These are phyloP conservation scores for Globisporangium cylindrosporum DNA, from an alignment of 352 stramenopile genomes.

Conservation along the genomic window DNA sequence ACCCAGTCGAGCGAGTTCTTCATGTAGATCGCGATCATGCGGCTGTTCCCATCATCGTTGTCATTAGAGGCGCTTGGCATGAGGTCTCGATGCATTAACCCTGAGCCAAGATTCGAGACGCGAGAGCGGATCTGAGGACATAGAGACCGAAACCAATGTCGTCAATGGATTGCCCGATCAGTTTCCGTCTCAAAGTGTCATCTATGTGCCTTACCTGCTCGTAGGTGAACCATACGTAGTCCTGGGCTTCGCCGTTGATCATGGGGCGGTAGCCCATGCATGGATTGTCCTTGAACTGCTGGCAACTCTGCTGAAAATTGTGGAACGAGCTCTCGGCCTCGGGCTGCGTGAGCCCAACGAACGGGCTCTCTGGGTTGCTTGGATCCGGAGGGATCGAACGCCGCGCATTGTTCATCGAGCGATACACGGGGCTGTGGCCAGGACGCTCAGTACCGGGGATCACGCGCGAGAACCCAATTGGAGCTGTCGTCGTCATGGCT, in stretches of 20 bases:
- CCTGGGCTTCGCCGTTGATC: slow-evolving; percentile 24
- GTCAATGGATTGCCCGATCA: background rate
- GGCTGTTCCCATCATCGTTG: slow-evolving; percentile 20
- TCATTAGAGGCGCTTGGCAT: slow-evolving; percentile 30
- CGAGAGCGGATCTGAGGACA: slow-evolving; percentile 25
- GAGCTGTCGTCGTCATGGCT: slow-evolving; percentile 31
- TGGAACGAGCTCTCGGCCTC: slow-evolving; percentile 46
- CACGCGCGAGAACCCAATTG: slow-evolving; percentile 43
- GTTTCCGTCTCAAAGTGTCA: background rate
- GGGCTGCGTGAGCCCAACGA: slow-evolving; percentile 38
- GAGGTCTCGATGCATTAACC: slow-evolving; percentile 44
- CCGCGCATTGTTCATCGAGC: slow-evolving; percentile 24
- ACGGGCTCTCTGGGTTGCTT: slow-evolving; percentile 29
- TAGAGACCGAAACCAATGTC: background rate
- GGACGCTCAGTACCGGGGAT: slow-evolving; percentile 40
- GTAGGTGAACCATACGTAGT: slow-evolving; percentile 65
- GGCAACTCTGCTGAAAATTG: slow-evolving; percentile 34
- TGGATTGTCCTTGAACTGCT: slow-evolving; percentile 24
- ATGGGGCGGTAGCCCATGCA: slow-evolving; percentile 46
- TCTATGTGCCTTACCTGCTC: slow-evolving; percentile 18
- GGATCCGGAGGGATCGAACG: slow-evolving; percentile 33
- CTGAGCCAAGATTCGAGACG: slow-evolving; percentile 33
- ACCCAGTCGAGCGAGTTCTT: slow-evolving; percentile 97
- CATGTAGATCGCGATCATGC: slow-evolving; percentile 93
- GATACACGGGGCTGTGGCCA: slow-evolving; percentile 44